Percentiles rank a stretch among this genome's conserved stretches.
phyloP scores from a whole-genome alignment of 345 rosid genomes.

The Hibiscus syriacus region DNA sequence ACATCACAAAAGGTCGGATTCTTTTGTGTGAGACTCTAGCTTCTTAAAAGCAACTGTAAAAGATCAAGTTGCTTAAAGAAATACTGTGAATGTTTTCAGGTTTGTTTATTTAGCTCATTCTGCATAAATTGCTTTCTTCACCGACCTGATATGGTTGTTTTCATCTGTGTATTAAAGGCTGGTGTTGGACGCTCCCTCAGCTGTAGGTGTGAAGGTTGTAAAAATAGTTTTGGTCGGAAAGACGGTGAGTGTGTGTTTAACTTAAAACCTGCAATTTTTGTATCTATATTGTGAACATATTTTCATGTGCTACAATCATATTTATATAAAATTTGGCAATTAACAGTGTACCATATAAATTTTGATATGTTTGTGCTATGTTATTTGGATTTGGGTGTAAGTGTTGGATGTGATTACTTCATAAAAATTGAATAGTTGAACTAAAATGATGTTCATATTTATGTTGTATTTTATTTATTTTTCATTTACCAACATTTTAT shows the following conservation, averaged over 20 bases:
- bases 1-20: slow-evolving; percentile 22
- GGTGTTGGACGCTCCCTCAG: slow-evolving; percentile 65
- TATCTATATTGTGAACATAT: neutral
- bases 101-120: slow-evolving; percentile 18
- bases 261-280: neutral
- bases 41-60: slow-evolving; percentile 55
- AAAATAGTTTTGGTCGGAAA: slow-evolving; percentile 38
- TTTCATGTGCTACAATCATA: neutral
- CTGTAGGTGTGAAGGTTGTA: slow-evolving; percentile 71
- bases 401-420: too few relatives aligned
- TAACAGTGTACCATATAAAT: too few relatives aligned
- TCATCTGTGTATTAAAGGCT: slow-evolving; percentile 30
- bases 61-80: slow-evolving; percentile 69
- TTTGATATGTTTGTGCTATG: too few relatives aligned
- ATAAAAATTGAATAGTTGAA: neutral
- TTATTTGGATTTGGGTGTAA: too few relatives aligned
- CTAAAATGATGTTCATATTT: neutral
- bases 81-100: slow-evolving; percentile 81
- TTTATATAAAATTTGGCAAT: neutral
- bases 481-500: neutral
- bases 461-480: neutral
- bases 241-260: slow-evolving; percentile 37
- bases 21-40: slow-evolving; percentile 16
- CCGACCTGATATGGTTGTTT: slow-evolving; percentile 15
- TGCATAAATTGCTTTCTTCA: neutral